Percentiles rank a stretch among this genome's conserved stretches.
These are phyloP conservation scores for Pelargonium australe DNA, from an alignment of 441 rosid genomes.

Conservation along the genomic window DNA sequence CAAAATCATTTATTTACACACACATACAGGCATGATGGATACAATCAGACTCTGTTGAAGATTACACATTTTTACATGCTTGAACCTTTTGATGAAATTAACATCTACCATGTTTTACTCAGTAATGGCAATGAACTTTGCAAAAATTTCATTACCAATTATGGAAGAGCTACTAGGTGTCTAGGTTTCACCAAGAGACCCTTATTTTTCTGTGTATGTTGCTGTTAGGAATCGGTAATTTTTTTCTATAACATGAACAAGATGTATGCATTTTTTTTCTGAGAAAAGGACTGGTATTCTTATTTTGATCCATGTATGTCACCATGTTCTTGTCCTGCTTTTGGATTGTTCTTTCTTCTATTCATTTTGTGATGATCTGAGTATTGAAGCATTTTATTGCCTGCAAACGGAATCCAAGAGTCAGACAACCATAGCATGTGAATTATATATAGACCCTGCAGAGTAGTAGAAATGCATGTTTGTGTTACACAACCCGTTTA, in stretches of 20 bases:
- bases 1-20: not conserved
- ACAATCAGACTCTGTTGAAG: not conserved
- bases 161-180: not conserved
- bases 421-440: not conserved
- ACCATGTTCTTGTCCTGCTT: not conserved
- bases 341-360: not conserved
- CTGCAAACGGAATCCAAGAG: not conserved
- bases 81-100: not conserved
- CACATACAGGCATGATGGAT: constrained; percentile 1
- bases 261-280: not conserved
- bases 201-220: not conserved
- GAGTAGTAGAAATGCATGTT: not conserved
- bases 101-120: not conserved
- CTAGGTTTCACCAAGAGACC: not conserved
- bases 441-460: not conserved
- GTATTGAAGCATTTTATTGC: not conserved
- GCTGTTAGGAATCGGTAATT: too few species aligned
- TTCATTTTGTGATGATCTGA: not conserved
- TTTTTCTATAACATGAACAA: not conserved
- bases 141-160: not conserved
- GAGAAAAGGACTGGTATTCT: not conserved
- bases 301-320: not conserved
- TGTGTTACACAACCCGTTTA: too few species aligned
- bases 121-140: not conserved
- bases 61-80: not conserved